Conservation (phyloP, 192 early-diverging fungal genomes). For the Ambispora gerdemannii region DNA sequence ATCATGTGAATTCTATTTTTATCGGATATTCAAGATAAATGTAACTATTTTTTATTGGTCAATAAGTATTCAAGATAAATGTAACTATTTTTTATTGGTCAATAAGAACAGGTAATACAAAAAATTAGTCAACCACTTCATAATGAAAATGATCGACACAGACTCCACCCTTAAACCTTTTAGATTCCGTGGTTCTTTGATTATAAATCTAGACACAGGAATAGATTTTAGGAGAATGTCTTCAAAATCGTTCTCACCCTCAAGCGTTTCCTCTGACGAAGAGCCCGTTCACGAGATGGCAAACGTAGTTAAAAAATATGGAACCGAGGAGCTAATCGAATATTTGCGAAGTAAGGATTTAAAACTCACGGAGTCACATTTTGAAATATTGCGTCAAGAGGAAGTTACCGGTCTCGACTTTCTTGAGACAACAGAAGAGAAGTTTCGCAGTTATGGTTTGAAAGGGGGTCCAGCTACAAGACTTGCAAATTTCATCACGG, state of each 20-base stretch:
- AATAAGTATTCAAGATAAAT: too few species aligned
- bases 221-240: slow-evolving; percentile 6
- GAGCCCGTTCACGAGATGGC: slow-evolving; percentile 24
- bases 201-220: neutral
- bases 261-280: slow-evolving; percentile 24
- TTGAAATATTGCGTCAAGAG: slow-evolving; percentile 10
- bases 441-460: too few species aligned
- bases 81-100: too few species aligned
- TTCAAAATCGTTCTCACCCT: slow-evolving; percentile 22
- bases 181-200: slow-evolving; percentile 20
- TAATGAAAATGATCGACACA: too few species aligned
- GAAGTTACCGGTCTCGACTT: neutral
- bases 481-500: slow-evolving; percentile 12
- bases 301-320: slow-evolving; percentile 19
- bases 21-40: too few species aligned
- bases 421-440: neutral
- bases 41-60: too few species aligned
- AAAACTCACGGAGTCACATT: slow-evolving; percentile 1
- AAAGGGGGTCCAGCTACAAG: neutral
- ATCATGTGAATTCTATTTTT: too few species aligned
- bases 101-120: too few species aligned
- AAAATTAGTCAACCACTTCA: too few species aligned
- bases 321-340: slow-evolving; percentile 18
- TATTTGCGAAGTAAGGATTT: slow-evolving; percentile 22
- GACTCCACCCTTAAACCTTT: too few species aligned